Conservation (phyloP, 495 filamentous ascomycete genomes). For the Aspergillus indologenus region DNA sequence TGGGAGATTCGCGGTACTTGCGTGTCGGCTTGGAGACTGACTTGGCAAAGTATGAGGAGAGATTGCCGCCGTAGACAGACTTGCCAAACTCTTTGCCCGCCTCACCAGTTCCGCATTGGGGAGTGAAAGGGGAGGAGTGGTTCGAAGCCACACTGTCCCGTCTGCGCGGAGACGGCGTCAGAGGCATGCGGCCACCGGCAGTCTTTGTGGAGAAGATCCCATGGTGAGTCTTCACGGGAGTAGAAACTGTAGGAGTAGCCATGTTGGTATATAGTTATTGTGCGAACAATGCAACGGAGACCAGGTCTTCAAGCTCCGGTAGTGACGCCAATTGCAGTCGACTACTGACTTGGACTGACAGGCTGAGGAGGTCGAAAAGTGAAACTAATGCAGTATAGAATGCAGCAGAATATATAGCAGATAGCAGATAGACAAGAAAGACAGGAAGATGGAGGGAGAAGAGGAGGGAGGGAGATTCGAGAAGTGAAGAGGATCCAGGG, state of each 20-base stretch:
- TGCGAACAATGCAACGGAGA: constrained; percentile 15
- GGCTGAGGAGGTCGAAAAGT: constrained; percentile 20
- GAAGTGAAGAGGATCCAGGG: constrained; percentile 10
- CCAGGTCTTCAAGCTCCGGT: constrained; percentile 12
- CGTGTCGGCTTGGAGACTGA: constrained; percentile 32
- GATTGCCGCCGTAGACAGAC: constrained; percentile 70
- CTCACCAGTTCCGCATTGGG: constrained; percentile 57
- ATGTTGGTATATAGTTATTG: constrained; percentile 52
- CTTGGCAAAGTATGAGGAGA: constrained; percentile 71
- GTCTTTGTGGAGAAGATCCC: constrained; percentile 89
- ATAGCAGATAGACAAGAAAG: constrained; percentile 26
- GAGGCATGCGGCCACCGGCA: constrained; percentile 88
- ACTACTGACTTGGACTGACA: constrained; percentile 16
- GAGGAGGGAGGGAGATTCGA: constrained; percentile 8
- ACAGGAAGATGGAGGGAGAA: constrained; percentile 19
- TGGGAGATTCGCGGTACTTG: constrained; percentile 70
- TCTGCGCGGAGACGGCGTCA: constrained; percentile 84
- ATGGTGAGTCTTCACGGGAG: constrained; percentile 89
- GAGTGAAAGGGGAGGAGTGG: constrained; percentile 73
- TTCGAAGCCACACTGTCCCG: constrained; percentile 47
- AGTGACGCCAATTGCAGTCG: constrained; percentile 15
- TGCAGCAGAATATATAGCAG: constrained; percentile 29
- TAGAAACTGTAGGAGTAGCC: constrained; percentile 85
- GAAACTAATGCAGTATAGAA: constrained; percentile 17
- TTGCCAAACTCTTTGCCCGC: constrained; percentile 32